Base-by-base conservation (phyloP, 2,329 filamentous ascomycete genomes). In the Claviceps sp. region DNA sequence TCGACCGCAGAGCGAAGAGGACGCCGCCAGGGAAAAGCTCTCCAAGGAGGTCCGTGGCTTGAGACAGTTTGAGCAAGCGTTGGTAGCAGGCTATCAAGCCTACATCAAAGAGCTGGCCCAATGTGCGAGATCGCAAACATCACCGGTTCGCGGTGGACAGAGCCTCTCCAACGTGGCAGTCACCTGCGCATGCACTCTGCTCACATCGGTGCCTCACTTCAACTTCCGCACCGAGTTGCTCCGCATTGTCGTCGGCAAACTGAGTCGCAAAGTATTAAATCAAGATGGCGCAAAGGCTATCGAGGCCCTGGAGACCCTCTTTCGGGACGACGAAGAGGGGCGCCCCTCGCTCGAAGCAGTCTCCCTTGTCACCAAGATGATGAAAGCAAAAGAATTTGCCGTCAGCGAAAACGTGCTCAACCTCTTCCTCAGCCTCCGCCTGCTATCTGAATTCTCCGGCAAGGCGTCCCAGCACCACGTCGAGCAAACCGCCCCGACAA, bases 161-260 rank as follows among this genome's bases (percentile, higher is more conserved):
- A 74, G 68, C 52, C 65, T 96, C 24, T 79, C 82, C 6, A 85
- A 76, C 50, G 77, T 95, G 26, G 91, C 93, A 3, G 84, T 95
- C 53, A 84, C 82, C 44, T 98, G 93, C 64, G 84, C 86, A 2
- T 95, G 89, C 67, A 85, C 79, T 34, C 76, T 98, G 16, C 70
- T 97, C 42, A 80, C 79, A 20, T 76, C 85, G 1, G 89, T 96
- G 1, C 88, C 93, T 3, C 94, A 98, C 71, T 98, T 98, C 79
- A 98, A 98, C 73, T 96, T 95, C 68, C 84, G 93, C 42, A 78
- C 76, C 48, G 91, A 98, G 50, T 73, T 98, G 50, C 71, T 98
- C 55, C 88, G 87, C 67, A 91, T 97, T 53, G 65, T 98, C 14
- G 83, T 95, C 22, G 82, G 82, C 59, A 93, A 93, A 65, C 74